Percentiles rank a stretch among this genome's conserved stretches.
These are phyloP conservation scores for Beauveria asiatica DNA, from an alignment of 2,329 filamentous ascomycete genomes.

Conservation along the genomic window DNA sequence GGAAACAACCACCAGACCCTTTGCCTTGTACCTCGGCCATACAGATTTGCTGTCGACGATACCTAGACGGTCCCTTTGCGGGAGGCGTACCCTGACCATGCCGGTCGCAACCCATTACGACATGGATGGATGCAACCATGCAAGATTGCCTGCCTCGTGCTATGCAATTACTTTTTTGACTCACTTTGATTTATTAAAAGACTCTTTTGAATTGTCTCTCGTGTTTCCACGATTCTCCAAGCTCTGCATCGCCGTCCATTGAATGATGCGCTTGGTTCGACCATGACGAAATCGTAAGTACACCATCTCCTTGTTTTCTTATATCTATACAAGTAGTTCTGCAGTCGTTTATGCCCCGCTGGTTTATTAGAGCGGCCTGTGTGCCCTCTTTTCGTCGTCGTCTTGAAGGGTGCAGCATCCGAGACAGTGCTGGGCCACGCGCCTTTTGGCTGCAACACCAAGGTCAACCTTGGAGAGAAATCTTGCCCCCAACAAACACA, in stretches of 20 bases:
- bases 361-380: not conserved
- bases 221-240: not conserved
- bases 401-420: not conserved
- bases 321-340: not conserved
- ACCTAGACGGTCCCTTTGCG: not conserved
- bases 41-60: not conserved
- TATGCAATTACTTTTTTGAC: not conserved
- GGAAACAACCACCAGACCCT: not conserved
- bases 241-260: not conserved
- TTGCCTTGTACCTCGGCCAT: not conserved
- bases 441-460: not conserved
- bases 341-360: not conserved
- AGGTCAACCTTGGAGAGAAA: not conserved
- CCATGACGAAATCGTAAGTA: not conserved
- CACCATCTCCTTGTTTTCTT: not conserved
- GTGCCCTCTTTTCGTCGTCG: not conserved
- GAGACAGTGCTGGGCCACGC: not conserved
- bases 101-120: not conserved
- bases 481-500: not conserved
- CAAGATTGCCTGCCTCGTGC: not conserved
- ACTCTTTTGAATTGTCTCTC: not conserved
- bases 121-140: not conserved
- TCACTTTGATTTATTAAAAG: too few relatives aligned
- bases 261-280: not conserved
- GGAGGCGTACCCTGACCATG: conserved; percentile 1